phyloP scores from a whole-genome alignment of 345 rosid species.

The Viola odorata region DNA sequence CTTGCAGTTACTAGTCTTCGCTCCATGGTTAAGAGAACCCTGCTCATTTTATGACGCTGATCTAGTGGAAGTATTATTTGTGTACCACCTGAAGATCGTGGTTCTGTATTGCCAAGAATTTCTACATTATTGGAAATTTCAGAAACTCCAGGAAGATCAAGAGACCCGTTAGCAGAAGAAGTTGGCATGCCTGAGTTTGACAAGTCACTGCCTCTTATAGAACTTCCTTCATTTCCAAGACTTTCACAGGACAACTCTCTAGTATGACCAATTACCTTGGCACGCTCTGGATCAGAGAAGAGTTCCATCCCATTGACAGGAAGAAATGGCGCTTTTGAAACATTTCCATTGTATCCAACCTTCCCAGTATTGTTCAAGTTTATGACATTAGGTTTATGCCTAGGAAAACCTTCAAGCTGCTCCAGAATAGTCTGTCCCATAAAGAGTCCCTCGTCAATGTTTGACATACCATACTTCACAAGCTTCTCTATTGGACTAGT shows the following conservation, averaged over 20 bases:
- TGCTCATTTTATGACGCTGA: conserved; percentile 73
- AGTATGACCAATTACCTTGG: conserved; percentile 48
- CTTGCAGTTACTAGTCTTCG: conserved; percentile 74
- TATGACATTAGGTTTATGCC: conserved; percentile 50
- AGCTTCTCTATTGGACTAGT: conserved; percentile 81
- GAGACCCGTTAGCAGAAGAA: conserved; percentile 53
- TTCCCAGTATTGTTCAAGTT: conserved; percentile 44
- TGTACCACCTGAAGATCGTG: conserved; percentile 43
- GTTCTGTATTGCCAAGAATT: conserved; percentile 32
- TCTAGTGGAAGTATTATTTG: conserved; percentile 73
- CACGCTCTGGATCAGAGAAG: conserved; percentile 55
- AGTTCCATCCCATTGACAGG: conserved; percentile 48
- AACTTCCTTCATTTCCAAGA: conserved; percentile 60
- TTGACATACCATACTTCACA: conserved; percentile 78
- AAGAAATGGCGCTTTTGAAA: conserved; percentile 43
- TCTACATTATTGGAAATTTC: conserved; percentile 40
- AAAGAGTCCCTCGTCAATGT: conserved; percentile 91
- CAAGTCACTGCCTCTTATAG: conserved; percentile 57
- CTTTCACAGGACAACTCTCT: conserved; percentile 70
- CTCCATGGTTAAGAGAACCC: conserved; percentile 67
- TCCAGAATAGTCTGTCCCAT: conserved; percentile 94
- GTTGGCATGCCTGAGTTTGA: conserved; percentile 57
- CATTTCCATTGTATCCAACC: conserved; percentile 49
- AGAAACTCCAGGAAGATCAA: conserved; percentile 45
- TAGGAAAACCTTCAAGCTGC: conserved; percentile 81